phyloP scores from a whole-genome alignment of 148 eudicot genomes.

The Rhododendron mucronatum region DNA sequence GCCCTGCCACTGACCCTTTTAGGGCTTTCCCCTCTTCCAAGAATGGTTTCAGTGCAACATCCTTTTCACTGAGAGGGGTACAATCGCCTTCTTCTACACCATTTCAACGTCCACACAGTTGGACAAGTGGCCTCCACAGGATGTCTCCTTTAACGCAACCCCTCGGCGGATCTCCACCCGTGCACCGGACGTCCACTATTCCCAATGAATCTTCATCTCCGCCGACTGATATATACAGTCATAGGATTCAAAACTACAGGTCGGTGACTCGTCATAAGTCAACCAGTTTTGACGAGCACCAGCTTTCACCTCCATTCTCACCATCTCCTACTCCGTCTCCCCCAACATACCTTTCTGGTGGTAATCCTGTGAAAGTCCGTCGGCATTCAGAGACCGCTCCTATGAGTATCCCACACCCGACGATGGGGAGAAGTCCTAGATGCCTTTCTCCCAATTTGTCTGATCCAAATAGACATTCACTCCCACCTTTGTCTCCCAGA shows the following conservation, averaged over 20 bases:
- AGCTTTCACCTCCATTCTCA: conserved; percentile 89
- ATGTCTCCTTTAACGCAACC: conserved; percentile 35
- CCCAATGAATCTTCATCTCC: conserved; percentile 45
- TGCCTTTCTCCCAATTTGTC: conserved; percentile 88
- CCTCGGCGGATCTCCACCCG: conserved; percentile 54
- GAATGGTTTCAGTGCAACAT: conserved; percentile 34
- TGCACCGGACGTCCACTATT: conserved; percentile 29
- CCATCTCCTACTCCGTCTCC: conserved; percentile 79
- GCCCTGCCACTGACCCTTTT: conserved; percentile 84
- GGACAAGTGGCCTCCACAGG: conserved; percentile 71
- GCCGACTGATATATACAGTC: conserved; percentile 45
- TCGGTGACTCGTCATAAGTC: conserved; percentile 35
- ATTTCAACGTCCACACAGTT: conserved; percentile 81
- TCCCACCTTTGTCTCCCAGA: conserved; percentile 82
- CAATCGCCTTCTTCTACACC: conserved; percentile 43
- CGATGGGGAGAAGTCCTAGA: conserved; percentile 66
- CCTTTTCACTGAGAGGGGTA: conserved; percentile 46
- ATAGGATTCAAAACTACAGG: conserved; percentile 50
- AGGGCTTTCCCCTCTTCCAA: conserved; percentile 65
- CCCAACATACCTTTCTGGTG: conserved; percentile 47
- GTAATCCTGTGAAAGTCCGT: conserved; percentile 50
- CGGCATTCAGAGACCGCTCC: conserved; percentile 72
- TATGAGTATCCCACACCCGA: conserved; percentile 76
- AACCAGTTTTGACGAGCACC: conserved; percentile 57
- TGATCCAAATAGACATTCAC: conserved; percentile 69